phyloP scores from a whole-genome alignment of 148 eudicot genomes.

The Spergularia marina region DNA sequence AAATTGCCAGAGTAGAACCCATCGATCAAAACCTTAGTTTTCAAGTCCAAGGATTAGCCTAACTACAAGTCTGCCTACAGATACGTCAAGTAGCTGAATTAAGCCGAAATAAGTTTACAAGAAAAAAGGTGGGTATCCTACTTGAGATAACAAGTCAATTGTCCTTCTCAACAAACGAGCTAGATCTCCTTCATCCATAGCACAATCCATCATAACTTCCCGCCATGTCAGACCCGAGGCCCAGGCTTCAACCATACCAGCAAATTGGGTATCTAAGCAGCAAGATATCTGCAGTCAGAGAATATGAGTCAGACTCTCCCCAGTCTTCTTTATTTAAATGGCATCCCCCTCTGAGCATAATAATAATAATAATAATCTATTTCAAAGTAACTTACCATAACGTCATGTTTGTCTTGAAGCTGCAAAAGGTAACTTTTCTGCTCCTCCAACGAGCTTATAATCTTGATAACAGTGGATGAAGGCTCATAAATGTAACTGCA shows the following conservation, averaged over 20 bases:
- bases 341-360: not conserved
- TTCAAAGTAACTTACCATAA: slow-evolving; percentile 45
- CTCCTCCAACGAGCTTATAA: slow-evolving; percentile 64
- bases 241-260: slow-evolving; percentile 99
- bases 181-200: slow-evolving; percentile 99
- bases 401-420: slow-evolving; percentile 89
- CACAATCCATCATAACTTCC: slow-evolving; percentile 98
- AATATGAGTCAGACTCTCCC: slow-evolving; percentile 8
- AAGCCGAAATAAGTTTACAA: not conserved
- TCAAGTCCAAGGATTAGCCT: slow-evolving; percentile 1
- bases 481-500: slow-evolving; percentile 91
- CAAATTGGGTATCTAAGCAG: slow-evolving; percentile 94
- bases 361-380: too few relatives aligned
- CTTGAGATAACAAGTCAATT: slow-evolving; percentile 87
- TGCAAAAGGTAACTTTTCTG: slow-evolving; percentile 66
- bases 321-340: not conserved
- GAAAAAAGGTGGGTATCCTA: slow-evolving; percentile 21
- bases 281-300: slow-evolving; percentile 66
- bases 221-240: slow-evolving; percentile 98
- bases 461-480: slow-evolving; percentile 61
- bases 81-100: not conserved
- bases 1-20: not conserved
- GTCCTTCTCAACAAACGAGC: slow-evolving; percentile 90
- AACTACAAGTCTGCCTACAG: not conserved
- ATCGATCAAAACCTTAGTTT: not conserved